Base-by-base conservation (phyloP, 176 grass and related monocot species). In the Hyparrhenia diplandra region DNA sequence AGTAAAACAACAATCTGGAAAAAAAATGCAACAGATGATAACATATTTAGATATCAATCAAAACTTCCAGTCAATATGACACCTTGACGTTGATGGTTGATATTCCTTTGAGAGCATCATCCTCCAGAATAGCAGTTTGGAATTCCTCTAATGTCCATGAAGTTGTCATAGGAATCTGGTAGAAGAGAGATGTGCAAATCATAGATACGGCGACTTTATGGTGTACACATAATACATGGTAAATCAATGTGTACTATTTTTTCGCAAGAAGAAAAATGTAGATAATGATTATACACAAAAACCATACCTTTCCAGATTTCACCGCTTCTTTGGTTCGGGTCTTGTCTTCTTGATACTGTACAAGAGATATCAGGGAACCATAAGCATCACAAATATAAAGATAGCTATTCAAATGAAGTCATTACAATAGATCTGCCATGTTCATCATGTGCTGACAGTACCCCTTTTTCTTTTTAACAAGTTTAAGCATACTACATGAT, bases 31-130 rank as follows among this genome's bases (percentile, higher is more conserved):
- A 81, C 34, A 81, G 25, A 72, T 11, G 10, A 29, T 16, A 79
- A 25, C 29, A 28, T 8, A 67, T 45, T 69, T n/a, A 42, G 35
- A 36, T 17, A 79, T 54, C 30, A 45, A 81, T 55, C 36, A 55
- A 9, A 79, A 63, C 5, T 24, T 77, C 42, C 9, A 39, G 29
- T 30, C 17, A 17, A 55, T 34, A 60, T 1, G 82, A 10, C 4
- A 95, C 93, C 97, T 99, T 99, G 41, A 99, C 49, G 71, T 96
- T 99, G 86, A 82, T 86, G 29, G 86, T 72, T 1, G 90, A 93
- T 87, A 99, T 88, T 88, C 82, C 97, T 87, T 91, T 93, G 27
- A 82, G 77, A 71, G 70, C 79, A 67, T 88, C 84, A 63, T 89
- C 83, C 47, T 91, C 85, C 66, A 47, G 52, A 86, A 91, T 37